A percentile compares a stretch with the other conserved stretches of the same genome.
phyloP scores from a whole-genome alignment of 2,329 filamentous ascomycete genomes.

The Colletotrichum sp. region DNA sequence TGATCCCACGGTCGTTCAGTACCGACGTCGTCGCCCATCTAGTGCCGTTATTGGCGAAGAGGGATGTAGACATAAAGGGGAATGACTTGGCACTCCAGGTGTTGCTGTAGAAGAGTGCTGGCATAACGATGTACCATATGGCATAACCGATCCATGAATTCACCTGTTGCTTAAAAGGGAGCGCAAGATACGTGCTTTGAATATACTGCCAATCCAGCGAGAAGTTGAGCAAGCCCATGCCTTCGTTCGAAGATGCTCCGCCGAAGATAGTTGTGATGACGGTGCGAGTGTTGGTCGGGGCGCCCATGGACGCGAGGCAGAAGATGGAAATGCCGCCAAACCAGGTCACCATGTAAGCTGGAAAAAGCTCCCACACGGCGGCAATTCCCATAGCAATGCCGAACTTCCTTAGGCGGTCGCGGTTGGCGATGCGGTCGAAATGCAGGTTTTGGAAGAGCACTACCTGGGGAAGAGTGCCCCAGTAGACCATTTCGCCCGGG shows the following conservation, averaged over 20 bases:
- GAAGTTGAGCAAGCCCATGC: slow-evolving; percentile 44
- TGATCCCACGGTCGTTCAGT: slow-evolving; percentile 24
- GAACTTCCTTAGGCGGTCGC: slow-evolving; percentile 32
- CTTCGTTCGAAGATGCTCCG: slow-evolving; percentile 41
- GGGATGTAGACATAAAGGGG: slow-evolving; percentile 34
- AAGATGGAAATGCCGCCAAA: slow-evolving; percentile 46
- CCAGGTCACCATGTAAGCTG: slow-evolving; percentile 49
- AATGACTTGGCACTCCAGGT: slow-evolving; percentile 37
- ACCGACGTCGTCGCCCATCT: slow-evolving; percentile 25
- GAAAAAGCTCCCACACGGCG: slow-evolving; percentile 51
- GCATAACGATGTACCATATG: slow-evolving; percentile 37
- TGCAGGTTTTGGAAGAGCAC: slow-evolving; percentile 38
- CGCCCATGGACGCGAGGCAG: slow-evolving; percentile 49
- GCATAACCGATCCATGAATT: slow-evolving; percentile 42
- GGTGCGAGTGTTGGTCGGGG: slow-evolving; percentile 24
- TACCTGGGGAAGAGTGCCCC: slow-evolving; percentile 33
- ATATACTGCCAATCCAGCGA: slow-evolving; percentile 52
- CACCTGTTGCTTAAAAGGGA: slow-evolving; percentile 39
- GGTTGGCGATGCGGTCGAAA: slow-evolving; percentile 30
- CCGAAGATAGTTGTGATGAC: slow-evolving; percentile 37
- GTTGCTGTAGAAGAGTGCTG: slow-evolving; percentile 45
- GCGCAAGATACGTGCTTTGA: slow-evolving; percentile 35
- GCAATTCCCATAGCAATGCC: slow-evolving; percentile 32
- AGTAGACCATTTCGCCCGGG: slow-evolving; percentile 37
- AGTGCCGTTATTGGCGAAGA: slow-evolving; percentile 32